Evolutionary conservation across 208 protist species (phyloP), one percentile per base, ranked within the genome.

Genomic region (Trypanosoma scelopori): DNA sequence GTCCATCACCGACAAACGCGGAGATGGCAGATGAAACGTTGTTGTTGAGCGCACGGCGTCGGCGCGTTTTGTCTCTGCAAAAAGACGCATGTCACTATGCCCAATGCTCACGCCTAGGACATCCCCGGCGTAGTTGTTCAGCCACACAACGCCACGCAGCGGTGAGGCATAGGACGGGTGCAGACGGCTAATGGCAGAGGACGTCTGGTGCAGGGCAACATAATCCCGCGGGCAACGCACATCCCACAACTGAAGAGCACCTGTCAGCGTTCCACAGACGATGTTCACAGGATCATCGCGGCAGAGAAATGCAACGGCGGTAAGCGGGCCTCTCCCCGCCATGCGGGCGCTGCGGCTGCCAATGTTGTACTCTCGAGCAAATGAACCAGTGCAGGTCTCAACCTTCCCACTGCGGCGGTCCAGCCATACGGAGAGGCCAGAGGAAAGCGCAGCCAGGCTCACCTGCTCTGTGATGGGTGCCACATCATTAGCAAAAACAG

Each of bases 231-330:
- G 35, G 32, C 50, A 81, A 20, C 85, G 76, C 37, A 82, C 57
- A 66, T 92, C 85, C 83, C 85, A 92, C 37, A 92, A 57, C 22
- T 77, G 72, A 0, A 92, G 39, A 18, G 65, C 37, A 20, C 85
- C 85, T 46, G 50, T 71, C 59, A 81, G 70, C 9, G 68, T 65
- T 16, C 85, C 85, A 5, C 69, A 78, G 15, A 89, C n/a, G 1
- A 92, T 3, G 35, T 82, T 71, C 18, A 67, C 7, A 9, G 59
- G 53, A 55, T 65, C 35, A 22, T 68, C 52, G 15, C 61, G 43
- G 43, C 53, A 72, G 23, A 72, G 43, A 66, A 72, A 79, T 7
- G 73, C 64, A 15, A 76, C 46, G 32, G 72, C 37, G 16, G 69
- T 76, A n/a, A 83, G 72, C 43, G 78, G 64, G 20, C 32, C 68